phyloP scores from a whole-genome alignment of 129 eudicot species.

The Artemisia annua region DNA sequence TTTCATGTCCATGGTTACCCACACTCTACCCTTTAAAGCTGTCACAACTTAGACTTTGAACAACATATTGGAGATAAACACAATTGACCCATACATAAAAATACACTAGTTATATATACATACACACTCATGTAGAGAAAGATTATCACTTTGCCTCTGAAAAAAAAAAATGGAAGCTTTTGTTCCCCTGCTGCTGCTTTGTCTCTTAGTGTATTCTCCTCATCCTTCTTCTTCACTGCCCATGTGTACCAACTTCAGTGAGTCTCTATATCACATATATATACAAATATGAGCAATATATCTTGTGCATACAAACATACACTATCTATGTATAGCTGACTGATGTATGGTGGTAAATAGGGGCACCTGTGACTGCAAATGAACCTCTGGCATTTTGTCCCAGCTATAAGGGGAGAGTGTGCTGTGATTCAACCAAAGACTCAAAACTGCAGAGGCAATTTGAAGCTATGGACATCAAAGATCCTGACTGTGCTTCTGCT shows the following conservation, averaged over 20 bases:
- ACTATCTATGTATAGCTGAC: background rate
- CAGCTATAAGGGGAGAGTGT: constrained; percentile 57
- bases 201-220: background rate
- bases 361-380: constrained; percentile 18
- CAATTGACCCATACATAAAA: constrained; percentile 1
- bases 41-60: constrained; percentile 7
- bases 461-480: constrained; percentile 70
- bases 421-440: constrained; percentile 75
- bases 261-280: background rate
- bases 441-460: constrained; percentile 55
- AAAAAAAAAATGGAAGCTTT: constrained; percentile 8
- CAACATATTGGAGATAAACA: background rate
- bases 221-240: constrained; percentile 9
- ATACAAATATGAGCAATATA: background rate
- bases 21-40: background rate
- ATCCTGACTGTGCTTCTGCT: constrained; percentile 71
- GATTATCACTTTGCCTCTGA: background rate
- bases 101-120: background rate
- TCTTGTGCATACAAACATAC: background rate
- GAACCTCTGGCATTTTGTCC: constrained; percentile 60
- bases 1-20: background rate
- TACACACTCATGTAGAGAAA: background rate
- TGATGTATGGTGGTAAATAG: background rate
- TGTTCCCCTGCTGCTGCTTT: background rate
- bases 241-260: constrained; percentile 19